Conservation (phyloP, 2,329 filamentous ascomycete genomes). For the Drechslerella dactyloides region DNA sequence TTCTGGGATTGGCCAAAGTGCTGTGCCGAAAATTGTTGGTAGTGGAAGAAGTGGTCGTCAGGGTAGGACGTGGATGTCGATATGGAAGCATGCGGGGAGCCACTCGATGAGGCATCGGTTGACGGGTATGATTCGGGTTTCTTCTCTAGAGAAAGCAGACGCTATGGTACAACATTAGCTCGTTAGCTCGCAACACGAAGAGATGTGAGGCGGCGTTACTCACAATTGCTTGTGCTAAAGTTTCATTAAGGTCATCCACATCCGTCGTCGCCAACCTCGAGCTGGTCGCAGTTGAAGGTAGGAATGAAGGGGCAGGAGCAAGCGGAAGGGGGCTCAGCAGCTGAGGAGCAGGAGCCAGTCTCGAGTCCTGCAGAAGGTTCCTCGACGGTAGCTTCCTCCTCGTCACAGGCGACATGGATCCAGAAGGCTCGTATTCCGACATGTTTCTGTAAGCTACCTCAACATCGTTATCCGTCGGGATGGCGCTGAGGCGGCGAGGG, state of each 20-base stretch:
- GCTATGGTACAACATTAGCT: constrained; percentile 1
- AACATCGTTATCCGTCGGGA: constrained; percentile 40
- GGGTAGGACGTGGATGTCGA: constrained; percentile 45
- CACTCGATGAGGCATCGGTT: constrained; percentile 33
- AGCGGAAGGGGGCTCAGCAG: constrained; percentile 25
- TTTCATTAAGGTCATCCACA: constrained; percentile 45
- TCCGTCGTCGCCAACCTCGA: constrained; percentile 18
- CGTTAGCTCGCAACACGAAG: background rate
- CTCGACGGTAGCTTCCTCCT: constrained; percentile 38
- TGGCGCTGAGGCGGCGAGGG: constrained; percentile 40
- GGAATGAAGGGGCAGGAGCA: constrained; percentile 33
- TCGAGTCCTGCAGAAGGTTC: constrained; percentile 37
- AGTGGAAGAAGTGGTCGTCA: constrained; percentile 32
- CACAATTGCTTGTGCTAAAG: constrained; percentile 47
- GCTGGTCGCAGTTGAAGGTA: constrained; percentile 11
- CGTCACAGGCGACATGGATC: constrained; percentile 38
- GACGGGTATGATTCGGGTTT: constrained; percentile 44
- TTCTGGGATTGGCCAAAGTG: constrained; percentile 18
- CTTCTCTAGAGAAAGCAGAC: constrained; percentile 42
- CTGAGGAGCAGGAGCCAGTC: constrained; percentile 32
- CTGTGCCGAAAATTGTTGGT: constrained; percentile 4
- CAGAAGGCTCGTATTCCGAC: constrained; percentile 42
- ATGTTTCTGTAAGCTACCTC: constrained; percentile 43
- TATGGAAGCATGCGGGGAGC: constrained; percentile 34
- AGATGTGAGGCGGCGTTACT: background rate